Percentiles rank a stretch among this genome's conserved stretches.
Conservation (phyloP, 2,329 filamentous ascomycete genomes). For the Arthrocladium fulminans region DNA sequence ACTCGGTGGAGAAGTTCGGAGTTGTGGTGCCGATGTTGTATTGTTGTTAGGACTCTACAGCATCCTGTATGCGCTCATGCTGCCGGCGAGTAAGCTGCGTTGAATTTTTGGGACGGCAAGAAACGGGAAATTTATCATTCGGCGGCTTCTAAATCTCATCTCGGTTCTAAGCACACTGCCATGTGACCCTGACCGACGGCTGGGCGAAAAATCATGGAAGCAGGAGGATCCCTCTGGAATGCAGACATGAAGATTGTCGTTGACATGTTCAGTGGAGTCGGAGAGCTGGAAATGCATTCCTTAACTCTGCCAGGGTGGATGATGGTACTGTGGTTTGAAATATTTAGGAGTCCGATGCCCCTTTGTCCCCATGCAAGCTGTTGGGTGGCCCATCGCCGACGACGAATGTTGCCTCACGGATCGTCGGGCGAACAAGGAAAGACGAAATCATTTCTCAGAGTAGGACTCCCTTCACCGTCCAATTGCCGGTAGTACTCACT, state of each 20-base stretch:
- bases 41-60: no score
- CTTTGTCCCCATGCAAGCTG: no score
- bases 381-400: no score
- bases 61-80: no score
- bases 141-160: background rate
- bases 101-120: no score
- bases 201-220: background rate
- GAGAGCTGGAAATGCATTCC: background rate
- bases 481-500: background rate
- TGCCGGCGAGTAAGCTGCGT: no score
- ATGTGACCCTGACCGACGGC: background rate
- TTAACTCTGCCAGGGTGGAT: no score
- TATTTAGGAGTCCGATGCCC: no score
- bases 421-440: background rate
- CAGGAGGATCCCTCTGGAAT: background rate
- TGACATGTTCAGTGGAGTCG: background rate
- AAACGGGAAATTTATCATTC: no score
- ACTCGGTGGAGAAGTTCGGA: no score
- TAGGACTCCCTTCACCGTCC: background rate
- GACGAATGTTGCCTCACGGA: background rate
- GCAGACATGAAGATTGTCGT: background rate
- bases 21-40: no score
- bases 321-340: no score
- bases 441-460: background rate
- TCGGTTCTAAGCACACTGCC: background rate